A percentile compares a stretch with the other conserved stretches of the same genome.
These are phyloP conservation scores for Phoma sp. DNA, from an alignment of 2,329 filamentous ascomycete genomes.

Conservation along the genomic window DNA sequence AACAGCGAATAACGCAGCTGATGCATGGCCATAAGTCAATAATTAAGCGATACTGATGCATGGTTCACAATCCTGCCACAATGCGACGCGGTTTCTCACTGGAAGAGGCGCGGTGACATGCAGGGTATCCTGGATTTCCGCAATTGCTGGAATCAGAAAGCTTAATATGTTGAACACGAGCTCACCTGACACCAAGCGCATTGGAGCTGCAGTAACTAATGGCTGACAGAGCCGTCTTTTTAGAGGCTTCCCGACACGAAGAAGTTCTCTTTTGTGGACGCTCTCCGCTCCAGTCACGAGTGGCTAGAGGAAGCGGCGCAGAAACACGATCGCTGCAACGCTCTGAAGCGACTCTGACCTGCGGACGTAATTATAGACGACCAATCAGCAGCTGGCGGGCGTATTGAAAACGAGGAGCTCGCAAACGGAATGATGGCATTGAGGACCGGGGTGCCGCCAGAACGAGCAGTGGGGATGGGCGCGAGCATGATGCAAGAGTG, in stretches of 20 bases:
- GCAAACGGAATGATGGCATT: conserved; percentile 6
- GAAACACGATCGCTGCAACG: conserved; percentile 10
- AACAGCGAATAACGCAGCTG: background rate
- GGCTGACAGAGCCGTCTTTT: background rate
- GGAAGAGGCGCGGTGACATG: conserved; percentile 5
- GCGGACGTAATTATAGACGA: conserved; percentile 14
- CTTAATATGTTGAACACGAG: conserved; percentile 8
- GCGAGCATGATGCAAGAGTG: conserved; percentile 18
- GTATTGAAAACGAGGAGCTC: conserved; percentile 13
- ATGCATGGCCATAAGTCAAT: background rate
- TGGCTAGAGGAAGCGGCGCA: conserved; percentile 8
- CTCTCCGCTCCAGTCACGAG: background rate
- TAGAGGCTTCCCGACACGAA: background rate
- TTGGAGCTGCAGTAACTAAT: background rate
- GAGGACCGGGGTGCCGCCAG: conserved; percentile 1
- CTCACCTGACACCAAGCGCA: conserved; percentile 1
- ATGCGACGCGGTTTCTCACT: background rate
- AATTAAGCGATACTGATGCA: conserved; percentile 2
- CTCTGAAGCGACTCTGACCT: conserved; percentile 8
- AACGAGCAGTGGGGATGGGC: conserved; percentile 10
- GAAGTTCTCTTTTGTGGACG: background rate
- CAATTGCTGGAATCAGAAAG: conserved; percentile 1
- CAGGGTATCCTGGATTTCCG: conserved; percentile 10
- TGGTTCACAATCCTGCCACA: conserved; percentile 3
- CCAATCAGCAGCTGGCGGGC: conserved; percentile 8